These are phyloP conservation scores for Peterozyma toletana DNA, from an alignment of 805 yeast species.

Conservation along the genomic window DNA sequence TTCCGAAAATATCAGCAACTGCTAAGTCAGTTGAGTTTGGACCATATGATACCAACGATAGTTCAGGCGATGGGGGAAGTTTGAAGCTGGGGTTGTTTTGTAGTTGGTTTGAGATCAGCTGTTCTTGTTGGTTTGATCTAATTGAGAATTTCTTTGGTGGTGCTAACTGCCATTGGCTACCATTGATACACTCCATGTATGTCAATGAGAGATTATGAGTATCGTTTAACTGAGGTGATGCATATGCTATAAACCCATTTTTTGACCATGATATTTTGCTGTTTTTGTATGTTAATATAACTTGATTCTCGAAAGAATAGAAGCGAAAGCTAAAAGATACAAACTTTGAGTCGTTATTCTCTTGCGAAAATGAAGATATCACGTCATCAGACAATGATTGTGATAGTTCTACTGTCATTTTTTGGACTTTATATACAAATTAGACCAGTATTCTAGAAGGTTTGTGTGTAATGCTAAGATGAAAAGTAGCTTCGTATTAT, in stretches of 20 bases:
- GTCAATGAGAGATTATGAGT: slow-evolving; percentile 46
- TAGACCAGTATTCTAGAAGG: no score
- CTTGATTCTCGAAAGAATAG: no score
- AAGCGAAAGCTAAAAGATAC: no score
- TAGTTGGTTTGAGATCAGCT: slow-evolving; percentile 1
- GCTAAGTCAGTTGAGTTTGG: slow-evolving; percentile 77
- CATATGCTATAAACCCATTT: slow-evolving; percentile 77
- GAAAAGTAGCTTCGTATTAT: no score
- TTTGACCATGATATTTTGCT: slow-evolving; percentile 65
- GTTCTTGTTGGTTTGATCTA: slow-evolving; percentile 17
- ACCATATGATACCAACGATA: slow-evolving; percentile 61
- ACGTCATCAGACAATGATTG: no score
- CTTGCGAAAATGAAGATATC: no score
- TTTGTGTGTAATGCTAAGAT: no score
- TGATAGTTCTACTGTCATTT: no score
- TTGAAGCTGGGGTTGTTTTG: slow-evolving; percentile 22
- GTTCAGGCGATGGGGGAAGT: slow-evolving; percentile 14
- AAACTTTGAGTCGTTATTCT: no score
- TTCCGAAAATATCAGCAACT: slow-evolving; percentile 66
- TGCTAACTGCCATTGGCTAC: slow-evolving; percentile 73
- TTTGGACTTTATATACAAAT: no score
- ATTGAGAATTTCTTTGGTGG: slow-evolving; percentile 33
- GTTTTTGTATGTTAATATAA: background rate
- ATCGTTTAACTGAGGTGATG: slow-evolving; percentile 26
- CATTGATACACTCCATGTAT: slow-evolving; percentile 67